Evolutionary conservation across 192 early-diverging fungal genomes (phyloP), one percentile per base, ranked within the genome.

Genomic region (Coemansia erecta): DNA sequence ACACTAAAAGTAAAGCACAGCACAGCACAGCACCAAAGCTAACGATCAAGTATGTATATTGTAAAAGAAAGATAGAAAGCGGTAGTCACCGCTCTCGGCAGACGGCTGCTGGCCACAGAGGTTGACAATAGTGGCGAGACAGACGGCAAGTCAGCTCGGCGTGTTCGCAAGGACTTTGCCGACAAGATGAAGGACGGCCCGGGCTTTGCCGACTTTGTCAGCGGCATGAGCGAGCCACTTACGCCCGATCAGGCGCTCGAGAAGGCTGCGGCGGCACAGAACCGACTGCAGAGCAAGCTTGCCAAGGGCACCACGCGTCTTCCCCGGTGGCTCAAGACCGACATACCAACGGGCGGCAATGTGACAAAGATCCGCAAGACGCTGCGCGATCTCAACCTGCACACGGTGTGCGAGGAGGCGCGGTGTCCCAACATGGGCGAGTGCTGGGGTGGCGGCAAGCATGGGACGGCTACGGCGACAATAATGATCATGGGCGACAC

Each of bases 401-500:
- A 95, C 65, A 98, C 96, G 56, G 94, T 98, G 17, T 98, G 96
- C 78, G 96, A 98, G 63, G 94, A 97, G 59, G 96, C 96, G 41
- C 81, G 89, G 61, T 98, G 96, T 73, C 96, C 96, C 23, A 98
- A 98, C 77, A 94, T 98, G 74, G 91, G 94, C 40, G 96, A 98
- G 70, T 98, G 96, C 82, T 98, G 96, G 96, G 94, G 94, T 58
- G 95, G 94, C 28, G 94, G 94, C 56, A 92, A 95, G 71, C 87
- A 92, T 69, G 84, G 90, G 41, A 97, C 93, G 18, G 94, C 96
- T 3, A 98, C 96, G 3, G 96, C 96, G 0, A 98, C 96, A 8
- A 96, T 98, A 57, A 98, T 95, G 92, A 83, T 98, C 64, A 96
- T 98, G 94, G 96, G 96, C 53, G 94, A 95, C 66, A 92, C 94